A percentile compares a stretch with the other conserved stretches of the same genome.
These are phyloP conservation scores for Mariannaea sp. DNA, from an alignment of 2,329 filamentous ascomycete species.

Conservation along the genomic window DNA sequence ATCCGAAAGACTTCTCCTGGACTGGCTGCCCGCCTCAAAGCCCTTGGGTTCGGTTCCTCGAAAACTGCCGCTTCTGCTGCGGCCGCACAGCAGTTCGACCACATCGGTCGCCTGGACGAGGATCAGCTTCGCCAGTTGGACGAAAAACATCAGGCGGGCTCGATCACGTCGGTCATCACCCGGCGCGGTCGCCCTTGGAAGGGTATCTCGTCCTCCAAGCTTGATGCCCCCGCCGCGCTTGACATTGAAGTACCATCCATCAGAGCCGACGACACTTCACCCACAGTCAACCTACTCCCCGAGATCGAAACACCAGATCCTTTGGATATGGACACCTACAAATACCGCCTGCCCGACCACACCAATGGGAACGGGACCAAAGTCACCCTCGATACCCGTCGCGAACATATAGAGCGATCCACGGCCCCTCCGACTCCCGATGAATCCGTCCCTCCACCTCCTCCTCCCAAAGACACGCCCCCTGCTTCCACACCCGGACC, in stretches of 20 bases:
- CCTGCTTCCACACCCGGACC: constrained; percentile 37
- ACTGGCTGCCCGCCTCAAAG: constrained; percentile 67
- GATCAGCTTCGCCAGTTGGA: constrained; percentile 72
- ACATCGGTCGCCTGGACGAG: constrained; percentile 71
- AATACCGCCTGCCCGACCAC: constrained; percentile 75
- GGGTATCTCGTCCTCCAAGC: constrained; percentile 52
- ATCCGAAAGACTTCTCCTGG: constrained; percentile 66
- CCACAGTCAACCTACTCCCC: constrained; percentile 48
- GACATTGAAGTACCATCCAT: constrained; percentile 33
- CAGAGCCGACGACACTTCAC: constrained; percentile 38
- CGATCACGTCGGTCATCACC: constrained; percentile 56
- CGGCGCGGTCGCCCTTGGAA: constrained; percentile 75
- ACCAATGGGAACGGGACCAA: constrained; percentile 71
- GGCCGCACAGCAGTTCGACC: constrained; percentile 44
- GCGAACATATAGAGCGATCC: constrained; percentile 61
- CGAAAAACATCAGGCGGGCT: constrained; percentile 65
- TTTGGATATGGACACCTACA: constrained; percentile 71
- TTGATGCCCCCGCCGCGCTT: constrained; percentile 30
- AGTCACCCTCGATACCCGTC: constrained; percentile 60
- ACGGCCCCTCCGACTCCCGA: constrained; percentile 47
- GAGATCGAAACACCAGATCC: constrained; percentile 57
- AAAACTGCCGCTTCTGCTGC: constrained; percentile 42
- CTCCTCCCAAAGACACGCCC: constrained; percentile 50
- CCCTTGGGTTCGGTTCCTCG: constrained; percentile 61
- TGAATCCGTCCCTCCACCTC: constrained; percentile 44